A percentile compares a stretch with the other conserved stretches of the same genome.
Conservation (phyloP, 2,329 filamentous ascomycete genomes). For the Paecilomyces variotii region DNA sequence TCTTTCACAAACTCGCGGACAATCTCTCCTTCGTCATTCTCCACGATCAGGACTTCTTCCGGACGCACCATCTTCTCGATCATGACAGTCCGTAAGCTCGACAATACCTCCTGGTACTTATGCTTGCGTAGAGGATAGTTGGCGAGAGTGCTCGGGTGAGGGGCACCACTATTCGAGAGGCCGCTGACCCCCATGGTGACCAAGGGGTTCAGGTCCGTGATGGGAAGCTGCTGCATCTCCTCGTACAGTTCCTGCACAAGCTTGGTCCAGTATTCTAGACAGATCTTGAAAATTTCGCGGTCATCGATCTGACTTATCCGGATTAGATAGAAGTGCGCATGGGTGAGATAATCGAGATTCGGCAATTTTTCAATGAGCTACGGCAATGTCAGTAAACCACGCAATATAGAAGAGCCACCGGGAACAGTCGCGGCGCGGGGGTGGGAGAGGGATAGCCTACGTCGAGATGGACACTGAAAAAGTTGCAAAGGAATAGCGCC, state of each 20-base stretch:
- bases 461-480: slow-evolving; percentile 86
- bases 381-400: slow-evolving; percentile 10
- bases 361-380: slow-evolving; percentile 91
- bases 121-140: slow-evolving; percentile 95
- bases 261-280: slow-evolving; percentile 98
- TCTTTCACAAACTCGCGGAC: slow-evolving; percentile 99
- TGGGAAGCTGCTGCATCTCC: slow-evolving; percentile 94
- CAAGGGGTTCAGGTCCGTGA: slow-evolving; percentile 86
- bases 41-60: slow-evolving; percentile 97
- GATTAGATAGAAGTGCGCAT: slow-evolving; percentile 96
- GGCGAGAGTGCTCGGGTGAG: slow-evolving; percentile 73
- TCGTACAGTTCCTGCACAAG: slow-evolving; percentile 96
- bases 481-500: slow-evolving; percentile 92
- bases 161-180: slow-evolving; percentile 70
- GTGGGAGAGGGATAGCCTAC: slow-evolving; percentile 42
- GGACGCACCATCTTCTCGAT: slow-evolving; percentile 99
- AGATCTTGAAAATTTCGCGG: slow-evolving; percentile 99
- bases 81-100: slow-evolving; percentile 94
- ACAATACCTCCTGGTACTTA: slow-evolving; percentile 91
- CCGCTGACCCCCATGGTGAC: slow-evolving; percentile 66
- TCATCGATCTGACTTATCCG: slow-evolving; percentile 98
- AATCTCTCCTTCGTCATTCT: slow-evolving; percentile 98
- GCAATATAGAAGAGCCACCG: slow-evolving; percentile 10
- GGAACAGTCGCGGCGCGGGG: background rate
- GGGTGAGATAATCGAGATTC: slow-evolving; percentile 87